Base-by-base conservation (phyloP, 2,329 filamentous ascomycete species). In the Dichotomopilus funicola region DNA sequence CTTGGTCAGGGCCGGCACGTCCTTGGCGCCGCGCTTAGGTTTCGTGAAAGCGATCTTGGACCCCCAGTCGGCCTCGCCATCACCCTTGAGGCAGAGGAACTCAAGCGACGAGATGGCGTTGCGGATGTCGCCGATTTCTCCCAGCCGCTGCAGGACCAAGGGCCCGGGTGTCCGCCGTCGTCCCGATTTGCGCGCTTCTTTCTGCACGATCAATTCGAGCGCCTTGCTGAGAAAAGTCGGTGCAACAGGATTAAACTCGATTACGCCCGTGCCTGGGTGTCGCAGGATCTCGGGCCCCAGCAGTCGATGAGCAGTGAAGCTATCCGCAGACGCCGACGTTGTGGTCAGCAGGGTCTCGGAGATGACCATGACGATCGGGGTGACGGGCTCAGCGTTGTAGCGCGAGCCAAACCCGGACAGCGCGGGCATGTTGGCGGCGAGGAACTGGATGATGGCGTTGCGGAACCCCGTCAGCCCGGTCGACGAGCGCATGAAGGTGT, bases 241-340 rank as follows among this genome's bases (percentile, higher is more conserved):
- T 0, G 94, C 94, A 58, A 99, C 86, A 10, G 88, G 81, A 65
- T 99, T 99, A 73, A 97, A 99, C 61, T 96, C 91, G 61, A 99
- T 89, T 5, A 88, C 77, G 7, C 82, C 83, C 2, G 90, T 85
- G 11, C 86, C 85, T 0, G 89, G 86, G 70, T 97, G 91, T 43
- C 87, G 84, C 11, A 90, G 78, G 44, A 99, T 88, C 61, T 94
- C 88, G 0, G 91, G 86, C 0, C 95, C 94, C 3, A 99, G 81
- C 13, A 99, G 74, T 31, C 91, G 84, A 72, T 97, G 89, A 0
- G 90, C 90, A 0, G 94, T 99, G 65, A 97, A 91, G 70, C 89
- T 96, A 66, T 97, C 91, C 10, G 89, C 85, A 8, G 88, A 85
- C 1, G 91, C 87, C 3, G 89, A 91, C 6, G 86, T 91, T 1